phyloP scores from a whole-genome alignment of 2,329 filamentous ascomycete genomes.

The Fusarium anguioides region DNA sequence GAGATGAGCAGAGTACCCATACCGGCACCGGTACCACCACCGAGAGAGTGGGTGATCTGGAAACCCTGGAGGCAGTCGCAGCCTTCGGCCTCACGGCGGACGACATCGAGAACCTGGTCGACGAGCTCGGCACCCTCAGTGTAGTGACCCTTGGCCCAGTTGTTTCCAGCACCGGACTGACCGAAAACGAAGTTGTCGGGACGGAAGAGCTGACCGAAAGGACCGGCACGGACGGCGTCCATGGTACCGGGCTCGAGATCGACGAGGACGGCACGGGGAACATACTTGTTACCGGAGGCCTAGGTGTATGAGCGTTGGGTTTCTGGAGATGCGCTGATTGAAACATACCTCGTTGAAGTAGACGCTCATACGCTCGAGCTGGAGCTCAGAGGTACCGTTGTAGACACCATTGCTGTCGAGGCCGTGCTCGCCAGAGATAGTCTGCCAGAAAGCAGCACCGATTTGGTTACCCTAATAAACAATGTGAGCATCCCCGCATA shows the following conservation, averaged over 20 bases:
- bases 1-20: constrained; percentile 99
- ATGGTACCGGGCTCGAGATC: constrained; percentile 99
- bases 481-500: constrained; percentile 51
- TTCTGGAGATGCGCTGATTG: neutral
- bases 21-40: constrained; percentile 99
- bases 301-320: constrained; percentile 53
- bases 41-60: constrained; percentile 99
- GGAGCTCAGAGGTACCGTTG: constrained; percentile 97
- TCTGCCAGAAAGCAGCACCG: constrained; percentile 99
- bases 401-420: constrained; percentile 99
- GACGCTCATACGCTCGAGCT: constrained; percentile 99
- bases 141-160: constrained; percentile 99
- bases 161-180: constrained; percentile 99
- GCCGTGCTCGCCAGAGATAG: constrained; percentile 90
- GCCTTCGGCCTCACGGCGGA: constrained; percentile 97
- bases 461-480: constrained; percentile 95
- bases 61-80: constrained; percentile 99
- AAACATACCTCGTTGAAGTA: constrained; percentile 84
- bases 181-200: constrained; percentile 99
- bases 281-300: constrained; percentile 98
- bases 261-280: constrained; percentile 98
- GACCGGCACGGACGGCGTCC: constrained; percentile 98
- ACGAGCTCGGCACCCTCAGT: constrained; percentile 99
- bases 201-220: constrained; percentile 98
- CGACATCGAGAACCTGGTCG: constrained; percentile 97